Percentiles rank a stretch among this genome's conserved stretches.
These are phyloP conservation scores for Sporisorium graminicola DNA, from an alignment of 1,284 basidiomycete species.

Conservation along the genomic window DNA sequence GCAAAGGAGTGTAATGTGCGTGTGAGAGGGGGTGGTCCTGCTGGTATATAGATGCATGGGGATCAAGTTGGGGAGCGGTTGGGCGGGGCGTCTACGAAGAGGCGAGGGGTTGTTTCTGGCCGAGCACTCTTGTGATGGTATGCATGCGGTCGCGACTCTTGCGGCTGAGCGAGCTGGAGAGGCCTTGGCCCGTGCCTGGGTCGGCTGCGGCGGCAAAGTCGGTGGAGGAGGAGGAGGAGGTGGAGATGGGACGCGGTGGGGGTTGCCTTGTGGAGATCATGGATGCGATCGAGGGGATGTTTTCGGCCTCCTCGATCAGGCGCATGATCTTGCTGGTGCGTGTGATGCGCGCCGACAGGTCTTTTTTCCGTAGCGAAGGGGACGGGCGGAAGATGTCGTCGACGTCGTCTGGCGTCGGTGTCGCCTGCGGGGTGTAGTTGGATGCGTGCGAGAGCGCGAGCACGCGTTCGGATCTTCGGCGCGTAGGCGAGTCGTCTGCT, in stretches of 20 bases:
- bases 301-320: constrained; percentile 43
- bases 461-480: background rate
- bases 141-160: constrained; percentile 37
- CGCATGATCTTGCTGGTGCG: constrained; percentile 51
- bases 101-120: constrained; percentile 19
- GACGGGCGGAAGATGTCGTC: constrained; percentile 30
- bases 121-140: constrained; percentile 38
- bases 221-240: no score
- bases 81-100: no score
- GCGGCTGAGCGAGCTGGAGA: constrained; percentile 25
- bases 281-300: constrained; percentile 19
- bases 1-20: background rate
- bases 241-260: background rate
- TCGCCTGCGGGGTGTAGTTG: no score
- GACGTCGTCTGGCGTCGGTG: background rate
- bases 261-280: constrained; percentile 5
- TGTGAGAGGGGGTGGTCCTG: background rate
- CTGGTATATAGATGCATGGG: background rate
- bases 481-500: constrained; percentile 24
- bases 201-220: no score
- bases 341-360: constrained; percentile 24
- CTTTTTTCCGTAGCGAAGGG: constrained; percentile 30
- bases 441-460: background rate
- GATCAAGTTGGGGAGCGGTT: no score
- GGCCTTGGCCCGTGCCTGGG: no score